phyloP scores from a whole-genome alignment of 1,284 basidiomycete species.

The Pseudozyma sp. region DNA sequence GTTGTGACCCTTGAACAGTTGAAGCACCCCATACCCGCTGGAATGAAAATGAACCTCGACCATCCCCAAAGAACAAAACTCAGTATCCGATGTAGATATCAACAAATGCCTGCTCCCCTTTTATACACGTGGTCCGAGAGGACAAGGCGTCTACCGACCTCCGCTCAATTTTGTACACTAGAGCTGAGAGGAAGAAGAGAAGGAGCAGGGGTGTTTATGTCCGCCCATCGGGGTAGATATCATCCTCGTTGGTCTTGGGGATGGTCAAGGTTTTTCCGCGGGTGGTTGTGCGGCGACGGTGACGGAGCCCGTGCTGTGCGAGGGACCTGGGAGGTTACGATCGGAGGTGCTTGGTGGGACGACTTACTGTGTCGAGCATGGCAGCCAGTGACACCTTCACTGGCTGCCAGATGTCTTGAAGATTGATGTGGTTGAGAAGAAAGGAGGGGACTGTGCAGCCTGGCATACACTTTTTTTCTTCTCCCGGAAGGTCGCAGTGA shows the following conservation, averaged over 20 bases:
- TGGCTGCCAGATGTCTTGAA: not conserved
- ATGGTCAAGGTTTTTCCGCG: not conserved
- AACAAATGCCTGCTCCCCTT: slow-evolving; percentile 53
- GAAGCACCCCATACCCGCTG: not conserved
- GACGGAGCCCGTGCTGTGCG: not conserved
- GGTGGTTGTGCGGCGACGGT: not conserved
- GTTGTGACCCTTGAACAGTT: not conserved
- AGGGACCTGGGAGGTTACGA: not conserved
- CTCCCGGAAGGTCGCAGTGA: not conserved
- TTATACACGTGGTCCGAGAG: slow-evolving; percentile 22
- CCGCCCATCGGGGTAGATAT: slow-evolving; percentile 55
- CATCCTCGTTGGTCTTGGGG: slow-evolving; percentile 21
- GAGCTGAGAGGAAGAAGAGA: slow-evolving; percentile 42
- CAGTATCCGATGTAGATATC: slow-evolving; percentile 59
- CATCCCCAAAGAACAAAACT: slow-evolving; percentile 7
- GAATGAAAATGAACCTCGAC: not conserved
- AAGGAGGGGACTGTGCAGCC: not conserved
- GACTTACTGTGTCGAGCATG: slow-evolving; percentile 8
- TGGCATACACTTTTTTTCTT: not conserved
- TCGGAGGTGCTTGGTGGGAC: not conserved
- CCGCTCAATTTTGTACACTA: slow-evolving; percentile 55
- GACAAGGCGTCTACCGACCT: slow-evolving; percentile 34
- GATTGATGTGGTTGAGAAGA: slow-evolving; percentile 16
- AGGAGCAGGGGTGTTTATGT: slow-evolving; percentile 49
- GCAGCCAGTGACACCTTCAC: not conserved